Percentiles rank a stretch among this genome's conserved stretches.
phyloP scores from a whole-genome alignment of 495 filamentous ascomycete genomes.

The Cercophora newfieldiana region DNA sequence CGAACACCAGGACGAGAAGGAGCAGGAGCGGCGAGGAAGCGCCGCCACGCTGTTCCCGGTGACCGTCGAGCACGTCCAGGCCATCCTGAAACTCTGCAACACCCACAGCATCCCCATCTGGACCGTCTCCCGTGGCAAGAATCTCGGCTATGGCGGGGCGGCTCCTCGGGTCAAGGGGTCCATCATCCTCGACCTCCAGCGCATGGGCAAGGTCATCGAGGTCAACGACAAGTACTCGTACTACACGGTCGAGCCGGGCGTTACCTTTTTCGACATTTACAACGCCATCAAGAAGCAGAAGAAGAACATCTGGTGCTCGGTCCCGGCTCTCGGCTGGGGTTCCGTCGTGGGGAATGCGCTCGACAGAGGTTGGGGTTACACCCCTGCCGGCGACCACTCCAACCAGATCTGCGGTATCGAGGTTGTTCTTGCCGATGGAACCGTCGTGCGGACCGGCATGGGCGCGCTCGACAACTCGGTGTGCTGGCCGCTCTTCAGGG shows the following conservation, averaged over 20 bases:
- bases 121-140: slow-evolving; percentile 51
- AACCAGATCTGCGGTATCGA: slow-evolving; percentile 51
- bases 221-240: slow-evolving; percentile 53
- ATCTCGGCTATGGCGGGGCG: slow-evolving; percentile 35
- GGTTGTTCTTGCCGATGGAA: slow-evolving; percentile 48
- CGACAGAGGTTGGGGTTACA: slow-evolving; percentile 43
- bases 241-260: slow-evolving; percentile 54
- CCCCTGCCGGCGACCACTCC: slow-evolving; percentile 50
- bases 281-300: slow-evolving; percentile 45
- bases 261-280: slow-evolving; percentile 54
- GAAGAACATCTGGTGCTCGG: slow-evolving; percentile 50
- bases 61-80: slow-evolving; percentile 16
- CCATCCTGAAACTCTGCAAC: slow-evolving; percentile 33
- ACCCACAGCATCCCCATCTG: slow-evolving; percentile 46
- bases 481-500: slow-evolving; percentile 14
- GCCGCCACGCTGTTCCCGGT: slow-evolving; percentile 12
- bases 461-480: slow-evolving; percentile 34
- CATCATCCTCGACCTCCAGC: slow-evolving; percentile 52
- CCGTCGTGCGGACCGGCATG: slow-evolving; percentile 49
- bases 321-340: slow-evolving; percentile 56
- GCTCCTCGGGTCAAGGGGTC: slow-evolving; percentile 34
- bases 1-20: slow-evolving; percentile 16
- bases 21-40: slow-evolving; percentile 13
- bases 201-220: slow-evolving; percentile 55
- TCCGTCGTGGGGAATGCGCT: slow-evolving; percentile 54